phyloP scores from a whole-genome alignment of 345 rosid genomes.

The Citrus australasica region DNA sequence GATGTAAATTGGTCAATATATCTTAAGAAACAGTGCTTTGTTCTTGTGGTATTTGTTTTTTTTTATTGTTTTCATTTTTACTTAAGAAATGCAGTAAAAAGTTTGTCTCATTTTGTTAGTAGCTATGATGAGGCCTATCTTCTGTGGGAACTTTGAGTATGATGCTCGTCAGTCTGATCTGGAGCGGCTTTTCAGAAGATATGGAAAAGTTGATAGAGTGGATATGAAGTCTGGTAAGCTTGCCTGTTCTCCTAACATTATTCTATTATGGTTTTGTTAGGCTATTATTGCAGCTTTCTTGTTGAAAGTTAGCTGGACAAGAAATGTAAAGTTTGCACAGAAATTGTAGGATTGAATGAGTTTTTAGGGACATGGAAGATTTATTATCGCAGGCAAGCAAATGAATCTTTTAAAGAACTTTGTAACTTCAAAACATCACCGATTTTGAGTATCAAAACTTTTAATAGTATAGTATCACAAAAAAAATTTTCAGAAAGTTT shows the following conservation, averaged over 20 bases:
- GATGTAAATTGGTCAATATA: too few species aligned
- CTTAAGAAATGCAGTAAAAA: not conserved
- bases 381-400: not conserved
- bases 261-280: not conserved
- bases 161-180: constrained; percentile 85
- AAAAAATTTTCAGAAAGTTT: not conserved
- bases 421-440: not conserved
- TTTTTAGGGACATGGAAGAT: not conserved
- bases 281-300: not conserved
- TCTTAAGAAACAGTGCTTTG: too few species aligned
- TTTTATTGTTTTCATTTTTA: not conserved
- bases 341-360: not conserved
- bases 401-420: not conserved
- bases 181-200: constrained; percentile 78
- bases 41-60: not conserved
- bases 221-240: constrained; percentile 93
- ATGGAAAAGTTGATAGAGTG: constrained; percentile 85
- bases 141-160: constrained; percentile 93
- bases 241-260: not conserved
- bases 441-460: not conserved
- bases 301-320: not conserved
- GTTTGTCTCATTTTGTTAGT: not conserved
- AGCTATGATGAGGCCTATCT: constrained; percentile 75
- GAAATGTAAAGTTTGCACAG: not conserved
- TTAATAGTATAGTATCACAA: not conserved